These are phyloP conservation scores for Candida odintsovae DNA, from an alignment of 805 yeast species.

Conservation along the genomic window DNA sequence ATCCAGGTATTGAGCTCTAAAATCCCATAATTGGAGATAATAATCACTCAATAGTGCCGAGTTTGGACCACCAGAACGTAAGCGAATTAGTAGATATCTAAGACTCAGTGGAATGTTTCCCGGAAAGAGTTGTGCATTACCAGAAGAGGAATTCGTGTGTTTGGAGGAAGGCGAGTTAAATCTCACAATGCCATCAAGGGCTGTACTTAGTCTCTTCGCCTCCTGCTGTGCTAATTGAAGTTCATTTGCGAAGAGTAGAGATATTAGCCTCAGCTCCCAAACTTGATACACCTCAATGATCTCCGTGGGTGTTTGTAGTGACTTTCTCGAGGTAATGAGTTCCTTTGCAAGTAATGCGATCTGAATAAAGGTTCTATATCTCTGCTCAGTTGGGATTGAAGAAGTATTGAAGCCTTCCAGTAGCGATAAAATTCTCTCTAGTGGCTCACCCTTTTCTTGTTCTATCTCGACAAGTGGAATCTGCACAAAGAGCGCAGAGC, in stretches of 20 bases:
- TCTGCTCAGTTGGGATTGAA: not conserved
- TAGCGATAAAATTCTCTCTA: not conserved
- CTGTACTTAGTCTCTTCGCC: conserved; percentile 16
- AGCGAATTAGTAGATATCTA: conserved; percentile 17
- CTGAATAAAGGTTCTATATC: not conserved
- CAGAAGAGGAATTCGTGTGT: not conserved
- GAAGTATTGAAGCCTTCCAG: not conserved
- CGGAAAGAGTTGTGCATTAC: conserved; percentile 10
- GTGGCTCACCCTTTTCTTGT: not conserved
- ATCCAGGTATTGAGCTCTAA: conserved; percentile 5
- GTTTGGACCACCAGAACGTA: conserved; percentile 21
- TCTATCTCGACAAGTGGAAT: not conserved
- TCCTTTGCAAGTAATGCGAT: not conserved
- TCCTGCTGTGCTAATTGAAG: conserved; percentile 22
- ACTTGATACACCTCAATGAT: conserved; percentile 6
- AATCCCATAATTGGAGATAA: conserved; percentile 12
- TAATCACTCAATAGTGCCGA: conserved; percentile 10
- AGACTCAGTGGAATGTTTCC: conserved; percentile 16
- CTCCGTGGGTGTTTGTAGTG: not conserved
- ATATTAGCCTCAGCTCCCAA: conserved; percentile 22
- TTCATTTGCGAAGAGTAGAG: conserved; percentile 19
- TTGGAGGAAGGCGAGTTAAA: not conserved
- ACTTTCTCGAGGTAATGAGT: not conserved
- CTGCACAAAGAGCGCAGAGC: conserved; percentile 1
- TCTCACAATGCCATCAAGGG: conserved; percentile 8